Percentiles rank a stretch among this genome's conserved stretches.
Conservation (phyloP, 768 basidiomycete species). For the Leccinum fibrillosum region DNA sequence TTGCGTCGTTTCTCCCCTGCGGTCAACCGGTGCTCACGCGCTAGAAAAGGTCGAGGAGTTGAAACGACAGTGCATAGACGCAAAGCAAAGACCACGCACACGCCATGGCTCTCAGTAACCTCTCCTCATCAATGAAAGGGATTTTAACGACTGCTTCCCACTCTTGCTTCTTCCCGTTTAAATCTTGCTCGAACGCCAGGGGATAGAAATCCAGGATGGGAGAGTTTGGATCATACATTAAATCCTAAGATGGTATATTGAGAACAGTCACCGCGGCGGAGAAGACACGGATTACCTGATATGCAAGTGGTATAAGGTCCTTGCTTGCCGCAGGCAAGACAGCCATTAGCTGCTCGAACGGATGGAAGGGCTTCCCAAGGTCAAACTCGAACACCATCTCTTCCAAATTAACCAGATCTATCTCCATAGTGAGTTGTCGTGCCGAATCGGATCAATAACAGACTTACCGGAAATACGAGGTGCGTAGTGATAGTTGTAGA, state of each 20-base stretch:
- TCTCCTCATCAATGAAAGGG: slow-evolving; percentile 87
- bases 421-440: slow-evolving; percentile 5
- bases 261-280: neutral
- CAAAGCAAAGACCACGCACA: slow-evolving; percentile 36
- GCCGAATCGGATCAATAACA: neutral
- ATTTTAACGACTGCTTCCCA: slow-evolving; percentile 99
- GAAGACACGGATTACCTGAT: slow-evolving; percentile 49
- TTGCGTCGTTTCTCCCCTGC: slow-evolving; percentile 77
- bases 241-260: slow-evolving; percentile 49
- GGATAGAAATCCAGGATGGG: slow-evolving; percentile 96
- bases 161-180: slow-evolving; percentile 97
- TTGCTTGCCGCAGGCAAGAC: slow-evolving; percentile 90
- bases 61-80: neutral
- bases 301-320: slow-evolving; percentile 85
- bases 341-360: slow-evolving; percentile 97
- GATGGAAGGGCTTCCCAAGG: slow-evolving; percentile 84
- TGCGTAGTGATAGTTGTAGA: slow-evolving; percentile 97
- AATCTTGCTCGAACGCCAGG: slow-evolving; percentile 81
- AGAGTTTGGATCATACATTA: slow-evolving; percentile 84
- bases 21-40: slow-evolving; percentile 74
- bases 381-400: slow-evolving; percentile 85
- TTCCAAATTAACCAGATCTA: slow-evolving; percentile 62
- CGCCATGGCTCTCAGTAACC: slow-evolving; percentile 80
- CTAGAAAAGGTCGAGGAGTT: slow-evolving; percentile 34
- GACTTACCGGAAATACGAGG: slow-evolving; percentile 88